Conservation (phyloP, 768 basidiomycete genomes). For the Podaxis mareebaensis region DNA sequence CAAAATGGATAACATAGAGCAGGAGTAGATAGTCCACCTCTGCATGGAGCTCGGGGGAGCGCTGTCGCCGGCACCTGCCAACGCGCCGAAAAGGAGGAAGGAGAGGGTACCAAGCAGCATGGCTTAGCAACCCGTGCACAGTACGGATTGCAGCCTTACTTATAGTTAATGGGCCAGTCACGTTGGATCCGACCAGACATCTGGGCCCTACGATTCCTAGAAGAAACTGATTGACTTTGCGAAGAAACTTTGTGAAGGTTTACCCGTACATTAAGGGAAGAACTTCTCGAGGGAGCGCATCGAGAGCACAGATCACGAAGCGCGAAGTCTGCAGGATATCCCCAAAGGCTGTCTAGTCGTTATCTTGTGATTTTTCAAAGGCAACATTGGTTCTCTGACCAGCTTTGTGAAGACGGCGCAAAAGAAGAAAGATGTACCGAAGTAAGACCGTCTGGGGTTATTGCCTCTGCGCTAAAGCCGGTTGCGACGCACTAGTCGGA, state of each 20-base stretch:
- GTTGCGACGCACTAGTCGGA: no score
- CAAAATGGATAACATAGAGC: background rate
- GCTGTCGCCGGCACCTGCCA: background rate
- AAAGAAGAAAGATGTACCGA: no score
- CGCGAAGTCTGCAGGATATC: background rate
- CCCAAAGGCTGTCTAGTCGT: no score
- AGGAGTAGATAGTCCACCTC: background rate
- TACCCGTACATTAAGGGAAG: slow-evolving; percentile 6
- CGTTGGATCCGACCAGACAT: background rate
- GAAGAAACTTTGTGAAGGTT: background rate
- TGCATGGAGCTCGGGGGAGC: background rate
- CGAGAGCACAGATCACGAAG: background rate
- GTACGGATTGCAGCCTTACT: background rate
- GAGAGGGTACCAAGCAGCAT: slow-evolving; percentile 1
- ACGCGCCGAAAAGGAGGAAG: background rate
- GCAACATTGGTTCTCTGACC: no score
- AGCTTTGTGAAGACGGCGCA: no score
- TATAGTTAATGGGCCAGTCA: slow-evolving; percentile 10
- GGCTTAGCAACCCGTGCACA: background rate
- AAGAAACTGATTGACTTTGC: slow-evolving; percentile 3
- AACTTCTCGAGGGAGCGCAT: background rate
- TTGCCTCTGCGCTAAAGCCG: no score
- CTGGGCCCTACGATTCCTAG: background rate
- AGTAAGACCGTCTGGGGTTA: no score
- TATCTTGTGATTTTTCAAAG: no score